A percentile compares a stretch with the other conserved stretches of the same genome.
Evolutionary conservation across 805 yeast species (phyloP).

Genomic region (Cephaloascus fragrans): DNA sequence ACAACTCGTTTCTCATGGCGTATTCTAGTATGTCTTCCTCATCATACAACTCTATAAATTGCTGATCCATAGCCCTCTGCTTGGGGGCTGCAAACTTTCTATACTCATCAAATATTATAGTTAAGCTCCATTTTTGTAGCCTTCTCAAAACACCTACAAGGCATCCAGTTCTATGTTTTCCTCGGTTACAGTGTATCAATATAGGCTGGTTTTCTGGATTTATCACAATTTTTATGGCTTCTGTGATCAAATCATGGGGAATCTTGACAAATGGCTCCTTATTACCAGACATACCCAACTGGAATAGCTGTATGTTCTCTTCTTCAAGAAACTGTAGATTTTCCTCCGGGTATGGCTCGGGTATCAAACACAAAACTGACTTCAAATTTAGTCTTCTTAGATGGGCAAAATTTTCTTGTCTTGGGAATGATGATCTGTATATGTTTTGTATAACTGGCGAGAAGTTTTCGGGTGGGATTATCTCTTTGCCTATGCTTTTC

Average conservation of each 20-base stretch:
- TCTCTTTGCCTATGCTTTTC: not conserved
- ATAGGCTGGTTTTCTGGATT: conserved; percentile 88
- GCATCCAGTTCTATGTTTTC: conserved; percentile 96
- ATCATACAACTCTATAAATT: conserved; percentile 85
- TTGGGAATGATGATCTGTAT: conserved; percentile 85
- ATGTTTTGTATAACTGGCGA: conserved; percentile 66
- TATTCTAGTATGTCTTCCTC: conserved; percentile 47
- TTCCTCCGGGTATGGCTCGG: conserved; percentile 84
- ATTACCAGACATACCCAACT: conserved; percentile 90
- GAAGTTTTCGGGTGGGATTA: conserved; percentile 84
- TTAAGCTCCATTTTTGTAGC: conserved; percentile 84
- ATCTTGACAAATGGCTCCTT: conserved; percentile 88
- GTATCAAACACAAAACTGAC: conserved; percentile 74
- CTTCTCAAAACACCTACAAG: conserved; percentile 86
- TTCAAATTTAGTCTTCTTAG: conserved; percentile 53
- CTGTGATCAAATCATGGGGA: conserved; percentile 55
- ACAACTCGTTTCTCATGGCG: conserved; percentile 44
- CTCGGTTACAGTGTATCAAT: conserved; percentile 89
- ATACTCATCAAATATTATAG: conserved; percentile 94
- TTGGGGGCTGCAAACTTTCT: conserved; percentile 92
- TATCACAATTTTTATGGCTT: conserved; percentile 71
- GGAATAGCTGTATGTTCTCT: conserved; percentile 62
- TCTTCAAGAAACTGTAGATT: conserved; percentile 53
- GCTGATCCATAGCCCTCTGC: conserved; percentile 92
- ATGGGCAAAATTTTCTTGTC: conserved; percentile 71